Conservation (phyloP, 768 basidiomycete genomes). For the Pleurotus platypus region DNA sequence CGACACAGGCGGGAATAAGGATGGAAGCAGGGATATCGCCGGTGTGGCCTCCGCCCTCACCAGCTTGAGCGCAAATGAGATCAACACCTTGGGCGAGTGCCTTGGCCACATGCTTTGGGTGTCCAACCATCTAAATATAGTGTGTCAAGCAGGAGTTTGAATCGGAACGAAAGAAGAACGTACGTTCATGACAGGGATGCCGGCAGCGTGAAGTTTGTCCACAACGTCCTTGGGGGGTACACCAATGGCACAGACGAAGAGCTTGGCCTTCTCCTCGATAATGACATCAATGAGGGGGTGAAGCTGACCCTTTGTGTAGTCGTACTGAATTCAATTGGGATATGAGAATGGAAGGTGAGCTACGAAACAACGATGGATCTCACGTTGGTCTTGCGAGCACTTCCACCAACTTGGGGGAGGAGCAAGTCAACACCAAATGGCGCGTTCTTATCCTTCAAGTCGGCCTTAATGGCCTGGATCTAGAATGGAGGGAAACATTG, state of each 20-base stretch:
- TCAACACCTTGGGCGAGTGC: constrained; percentile 85
- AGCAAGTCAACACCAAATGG: constrained; percentile 93
- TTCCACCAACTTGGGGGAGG: constrained; percentile 82
- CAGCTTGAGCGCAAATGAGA: constrained; percentile 91
- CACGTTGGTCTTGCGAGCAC: constrained; percentile 89
- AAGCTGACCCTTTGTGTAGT: constrained; percentile 88
- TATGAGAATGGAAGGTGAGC: neutral
- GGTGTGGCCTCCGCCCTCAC: constrained; percentile 89
- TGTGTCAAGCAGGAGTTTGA: constrained; percentile 18
- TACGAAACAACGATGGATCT: constrained; percentile 11
- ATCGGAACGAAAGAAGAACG: neutral
- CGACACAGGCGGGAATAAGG: constrained; percentile 89
- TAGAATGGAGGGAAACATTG: constrained; percentile 22
- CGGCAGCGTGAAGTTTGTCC: constrained; percentile 77
- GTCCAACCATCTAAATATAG: constrained; percentile 69
- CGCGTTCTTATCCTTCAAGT: constrained; percentile 67
- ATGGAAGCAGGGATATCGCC: constrained; percentile 82
- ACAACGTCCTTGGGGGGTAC: constrained; percentile 77
- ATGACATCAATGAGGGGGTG: constrained; percentile 85
- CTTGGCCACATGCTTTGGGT: constrained; percentile 83
- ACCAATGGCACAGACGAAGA: constrained; percentile 92
- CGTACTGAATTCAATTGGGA: constrained; percentile 44
- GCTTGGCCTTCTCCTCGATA: constrained; percentile 81
- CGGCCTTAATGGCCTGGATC: constrained; percentile 72
- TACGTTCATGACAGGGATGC: constrained; percentile 82